These are phyloP conservation scores for Cyclotella sp. DNA, from an alignment of 108 stramenopile species.

Conservation along the genomic window DNA sequence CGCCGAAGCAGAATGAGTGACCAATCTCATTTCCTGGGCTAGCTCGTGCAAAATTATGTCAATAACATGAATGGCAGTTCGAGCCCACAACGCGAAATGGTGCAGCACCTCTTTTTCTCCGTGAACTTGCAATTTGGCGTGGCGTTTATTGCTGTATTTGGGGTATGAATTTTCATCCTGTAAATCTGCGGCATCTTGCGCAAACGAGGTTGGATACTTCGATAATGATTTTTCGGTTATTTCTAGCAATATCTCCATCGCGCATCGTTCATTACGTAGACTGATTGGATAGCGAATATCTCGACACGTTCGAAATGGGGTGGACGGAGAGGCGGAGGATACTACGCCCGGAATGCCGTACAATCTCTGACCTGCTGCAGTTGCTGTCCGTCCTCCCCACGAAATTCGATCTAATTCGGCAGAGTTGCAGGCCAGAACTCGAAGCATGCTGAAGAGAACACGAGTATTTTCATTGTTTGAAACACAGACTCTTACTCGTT, in stretches of 20 bases:
- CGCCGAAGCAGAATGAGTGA: conserved; percentile 9
- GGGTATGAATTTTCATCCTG: conserved; percentile 67
- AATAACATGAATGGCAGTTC: conserved; percentile 76
- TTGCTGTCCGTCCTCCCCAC: conserved; percentile 17
- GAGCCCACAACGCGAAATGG: conserved; percentile 81
- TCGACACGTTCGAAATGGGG: conserved; percentile 72
- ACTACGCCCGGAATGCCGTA: conserved; percentile 52
- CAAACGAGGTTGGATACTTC: conserved; percentile 82
- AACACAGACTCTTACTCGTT: conserved; percentile 92
- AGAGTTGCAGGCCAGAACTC: conserved; percentile 76
- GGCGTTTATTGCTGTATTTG: conserved; percentile 83
- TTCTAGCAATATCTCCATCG: conserved; percentile 74
- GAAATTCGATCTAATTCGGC: conserved; percentile 70
- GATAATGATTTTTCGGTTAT: conserved; percentile 64
- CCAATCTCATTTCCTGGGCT: conserved; percentile 47
- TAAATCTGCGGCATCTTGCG: conserved; percentile 75
- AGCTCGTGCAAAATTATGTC: conserved; percentile 79
- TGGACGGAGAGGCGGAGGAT: conserved; percentile 15
- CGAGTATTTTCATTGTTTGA: conserved; percentile 96
- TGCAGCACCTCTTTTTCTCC: conserved; percentile 93
- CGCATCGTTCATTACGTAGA: conserved; percentile 79
- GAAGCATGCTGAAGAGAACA: conserved; percentile 81
- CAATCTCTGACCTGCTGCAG: conserved; percentile 18
- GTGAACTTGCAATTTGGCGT: conserved; percentile 90
- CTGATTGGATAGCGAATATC: conserved; percentile 84